These are phyloP conservation scores for Saccharomyces hybrid DNA, from an alignment of 1,139 yeast species.

Conservation along the genomic window DNA sequence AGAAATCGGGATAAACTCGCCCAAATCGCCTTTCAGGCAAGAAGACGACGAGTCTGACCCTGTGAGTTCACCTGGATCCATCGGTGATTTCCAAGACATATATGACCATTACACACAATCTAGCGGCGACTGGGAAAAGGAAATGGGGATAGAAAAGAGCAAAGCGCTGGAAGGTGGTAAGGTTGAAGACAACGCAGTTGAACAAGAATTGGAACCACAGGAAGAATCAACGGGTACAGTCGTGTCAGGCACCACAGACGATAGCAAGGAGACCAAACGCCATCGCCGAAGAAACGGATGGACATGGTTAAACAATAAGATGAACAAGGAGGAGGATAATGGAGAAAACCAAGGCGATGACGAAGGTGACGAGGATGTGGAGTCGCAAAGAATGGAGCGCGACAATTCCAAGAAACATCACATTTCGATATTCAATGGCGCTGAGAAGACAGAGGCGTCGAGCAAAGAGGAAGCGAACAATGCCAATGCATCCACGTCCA, in stretches of 20 bases:
- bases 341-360: constrained; percentile 7
- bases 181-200: not conserved
- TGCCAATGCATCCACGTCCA: not conserved
- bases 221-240: not conserved
- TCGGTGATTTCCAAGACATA: constrained; percentile 19
- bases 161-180: not conserved
- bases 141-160: not conserved
- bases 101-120: constrained; percentile 19
- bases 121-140: constrained; percentile 9
- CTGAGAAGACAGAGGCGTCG: not conserved
- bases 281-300: constrained; percentile 12
- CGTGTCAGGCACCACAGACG: not conserved
- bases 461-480: not conserved
- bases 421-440: not conserved
- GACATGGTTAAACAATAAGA: constrained; percentile 24
- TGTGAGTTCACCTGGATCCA: constrained; percentile 16
- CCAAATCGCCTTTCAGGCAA: not conserved
- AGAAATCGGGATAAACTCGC: not conserved
- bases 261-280: not conserved
- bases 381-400: not conserved
- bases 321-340: constrained; percentile 21
- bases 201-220: not conserved
- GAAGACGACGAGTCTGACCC: not conserved
- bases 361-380: constrained; percentile 3
- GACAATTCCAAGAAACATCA: not conserved